Conservation (phyloP, 345 rosid genomes). For the Hypericum perforatum region DNA sequence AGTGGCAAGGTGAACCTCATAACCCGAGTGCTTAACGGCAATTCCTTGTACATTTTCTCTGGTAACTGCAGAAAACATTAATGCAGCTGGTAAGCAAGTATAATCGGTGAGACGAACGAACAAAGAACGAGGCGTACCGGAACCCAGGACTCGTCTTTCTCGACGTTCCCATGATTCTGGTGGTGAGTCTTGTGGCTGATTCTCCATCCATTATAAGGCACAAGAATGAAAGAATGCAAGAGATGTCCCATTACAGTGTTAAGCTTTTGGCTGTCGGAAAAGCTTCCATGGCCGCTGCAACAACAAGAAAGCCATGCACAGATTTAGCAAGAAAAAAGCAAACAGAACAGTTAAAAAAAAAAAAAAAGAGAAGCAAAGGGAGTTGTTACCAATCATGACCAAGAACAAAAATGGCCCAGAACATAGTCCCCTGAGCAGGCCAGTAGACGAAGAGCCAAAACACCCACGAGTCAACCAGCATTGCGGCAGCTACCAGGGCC, state of each 20-base stretch:
- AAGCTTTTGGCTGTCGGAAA: slow-evolving; percentile 15
- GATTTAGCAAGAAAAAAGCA: neutral
- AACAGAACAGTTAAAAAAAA: neutral
- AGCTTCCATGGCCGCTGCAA: slow-evolving; percentile 26
- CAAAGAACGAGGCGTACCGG: slow-evolving; percentile 8
- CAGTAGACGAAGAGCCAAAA: slow-evolving; percentile 20
- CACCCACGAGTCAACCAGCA: slow-evolving; percentile 2
- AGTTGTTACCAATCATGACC: slow-evolving; percentile 23
- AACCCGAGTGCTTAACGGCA: slow-evolving; percentile 27
- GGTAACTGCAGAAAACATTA: slow-evolving; percentile 29
- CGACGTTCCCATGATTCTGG: slow-evolving; percentile 26
- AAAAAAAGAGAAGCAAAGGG: neutral
- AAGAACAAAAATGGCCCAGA: slow-evolving; percentile 27
- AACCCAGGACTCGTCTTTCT: slow-evolving; percentile 25
- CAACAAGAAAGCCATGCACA: neutral
- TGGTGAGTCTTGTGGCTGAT: slow-evolving; percentile 27
- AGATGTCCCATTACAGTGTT: slow-evolving; percentile 20
- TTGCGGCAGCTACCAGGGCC: slow-evolving; percentile 10
- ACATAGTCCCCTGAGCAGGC: slow-evolving; percentile 23
- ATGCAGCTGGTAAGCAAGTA: neutral
- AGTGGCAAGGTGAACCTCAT: slow-evolving; percentile 56
- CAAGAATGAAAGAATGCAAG: slow-evolving; percentile 23
- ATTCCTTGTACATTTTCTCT: slow-evolving; percentile 39
- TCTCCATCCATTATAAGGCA: slow-evolving; percentile 30
- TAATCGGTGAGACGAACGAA: neutral